Base-by-base conservation (phyloP, 2,329 filamentous ascomycete genomes). In the Scortechinia acanthostroma region DNA sequence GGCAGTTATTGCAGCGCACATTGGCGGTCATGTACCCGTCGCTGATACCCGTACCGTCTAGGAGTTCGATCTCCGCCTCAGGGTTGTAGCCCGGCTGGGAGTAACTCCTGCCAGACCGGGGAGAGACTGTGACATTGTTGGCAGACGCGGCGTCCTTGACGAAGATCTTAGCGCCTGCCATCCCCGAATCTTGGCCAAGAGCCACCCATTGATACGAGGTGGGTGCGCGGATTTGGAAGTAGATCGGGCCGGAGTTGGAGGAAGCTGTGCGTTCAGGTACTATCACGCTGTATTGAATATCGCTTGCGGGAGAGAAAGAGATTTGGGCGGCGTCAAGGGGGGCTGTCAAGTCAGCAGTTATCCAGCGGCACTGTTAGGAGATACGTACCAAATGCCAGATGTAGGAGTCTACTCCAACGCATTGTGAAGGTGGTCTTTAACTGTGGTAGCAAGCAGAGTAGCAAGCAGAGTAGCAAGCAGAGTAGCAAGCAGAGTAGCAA, bases 71-170 rank as follows among this genome's bases (percentile, higher is more conserved):
- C 22, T 68, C 59, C 20, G 65, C 62, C 45, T 53, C 55, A 2
- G 61, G 62, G 58, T 74, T 71, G 33, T 63, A 55, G 21, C 59
- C 42, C 0, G 81, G 81, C 62, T 65, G 59, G 25, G 57, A 50
- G 50, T 83, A 65, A 4, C 68, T 67, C 1, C 53, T 61, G 22
- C 71, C 76, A 2, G 58, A 52, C 19, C 81, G 73, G 1, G 78
- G 69, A 49, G 78, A 83, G 45, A 84, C 55, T 1, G 80, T 85
- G 20, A 84, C 68, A 54, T 83, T 83, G 49, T 73, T 73, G 3
- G 52, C 50, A 47, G 76, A 76, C 50, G 80, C 68, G 42, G 74
- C 61, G 58, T 85, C 85, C 51, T 83, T 66, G 53, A 85, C 50
- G 55, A 85, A 83, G 47, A 84, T 80, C 55, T 79, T 73, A 43